Percentiles rank a stretch among this genome's conserved stretches.
Evolutionary conservation across 176 grass and related monocot species (phyloP).

Genomic region (Bromus sterilis): DNA sequence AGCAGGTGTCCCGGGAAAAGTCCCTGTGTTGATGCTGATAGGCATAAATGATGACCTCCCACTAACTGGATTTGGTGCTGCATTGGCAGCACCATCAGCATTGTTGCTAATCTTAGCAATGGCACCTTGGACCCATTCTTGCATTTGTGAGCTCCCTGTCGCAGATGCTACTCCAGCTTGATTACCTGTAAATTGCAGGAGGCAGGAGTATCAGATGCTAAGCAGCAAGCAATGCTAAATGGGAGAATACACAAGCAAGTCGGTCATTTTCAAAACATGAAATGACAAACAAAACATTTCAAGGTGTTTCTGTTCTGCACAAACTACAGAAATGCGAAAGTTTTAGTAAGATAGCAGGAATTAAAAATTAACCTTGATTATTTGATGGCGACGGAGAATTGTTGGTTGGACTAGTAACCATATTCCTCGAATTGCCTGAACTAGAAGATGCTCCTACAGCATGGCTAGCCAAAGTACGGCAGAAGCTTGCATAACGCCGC

Average conservation of each 20-base stretch:
- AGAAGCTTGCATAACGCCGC: slow-evolving; percentile 98
- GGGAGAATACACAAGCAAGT: not conserved
- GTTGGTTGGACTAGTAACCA: slow-evolving; percentile 87
- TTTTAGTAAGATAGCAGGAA: not conserved
- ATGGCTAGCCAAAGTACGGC: slow-evolving; percentile 96
- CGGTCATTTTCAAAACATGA: not conserved
- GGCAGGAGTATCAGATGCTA: not conserved
- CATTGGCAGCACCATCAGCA: slow-evolving; percentile 67
- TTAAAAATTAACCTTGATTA: slow-evolving; percentile 60
- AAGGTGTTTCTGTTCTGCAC: not conserved
- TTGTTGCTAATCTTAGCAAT: slow-evolving; percentile 98
- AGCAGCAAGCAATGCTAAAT: slow-evolving; percentile 18
- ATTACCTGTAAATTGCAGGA: slow-evolving; percentile 45
- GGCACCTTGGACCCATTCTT: slow-evolving; percentile 99
- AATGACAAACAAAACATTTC: slow-evolving; percentile 24
- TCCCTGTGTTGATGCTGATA: slow-evolving; percentile 96
- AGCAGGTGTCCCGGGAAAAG: slow-evolving; percentile 97
- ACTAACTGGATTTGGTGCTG: slow-evolving; percentile 69
- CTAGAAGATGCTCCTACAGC: slow-evolving; percentile 93
- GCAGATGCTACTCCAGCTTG: slow-evolving; percentile 69
- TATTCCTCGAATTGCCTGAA: slow-evolving; percentile 58
- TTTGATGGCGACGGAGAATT: slow-evolving; percentile 69
- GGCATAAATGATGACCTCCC: slow-evolving; percentile 83
- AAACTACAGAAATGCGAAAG: slow-evolving; percentile 8
- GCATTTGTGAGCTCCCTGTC: slow-evolving; percentile 90